phyloP scores from a whole-genome alignment of 176 grass and related monocot genomes.

The Lolium perenne region DNA sequence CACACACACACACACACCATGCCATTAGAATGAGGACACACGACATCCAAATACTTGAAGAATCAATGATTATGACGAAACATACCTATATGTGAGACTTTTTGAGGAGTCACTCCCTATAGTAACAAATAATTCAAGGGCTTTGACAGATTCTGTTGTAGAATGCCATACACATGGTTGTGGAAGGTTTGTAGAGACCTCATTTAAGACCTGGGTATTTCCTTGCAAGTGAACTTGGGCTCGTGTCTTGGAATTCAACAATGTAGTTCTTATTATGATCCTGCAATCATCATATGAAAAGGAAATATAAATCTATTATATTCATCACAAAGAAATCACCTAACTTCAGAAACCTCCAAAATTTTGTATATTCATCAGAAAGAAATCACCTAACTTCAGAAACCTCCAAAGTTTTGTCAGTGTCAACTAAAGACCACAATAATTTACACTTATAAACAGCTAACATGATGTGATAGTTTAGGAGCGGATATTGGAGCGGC shows the following conservation, averaged over 20 bases:
- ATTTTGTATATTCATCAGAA: no score
- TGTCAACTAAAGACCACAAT: no score
- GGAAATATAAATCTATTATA: constrained; percentile 24
- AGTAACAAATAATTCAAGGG: constrained; percentile 77
- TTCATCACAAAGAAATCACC: no score
- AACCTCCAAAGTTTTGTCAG: no score
- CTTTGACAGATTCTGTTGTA: constrained; percentile 68
- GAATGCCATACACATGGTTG: constrained; percentile 93
- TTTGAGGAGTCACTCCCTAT: constrained; percentile 57
- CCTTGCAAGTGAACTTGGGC: constrained; percentile 51
- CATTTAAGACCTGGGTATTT: constrained; percentile 60
- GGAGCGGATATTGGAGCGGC: no score
- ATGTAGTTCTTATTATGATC: constrained; percentile 95
- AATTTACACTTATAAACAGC: no score
- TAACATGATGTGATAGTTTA: no score
- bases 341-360: no score
- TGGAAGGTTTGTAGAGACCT: constrained; percentile 47
- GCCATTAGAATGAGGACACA: neutral
- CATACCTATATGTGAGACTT: constrained; percentile 80
- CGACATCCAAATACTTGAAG: constrained; percentile 19
- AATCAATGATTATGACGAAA: neutral
- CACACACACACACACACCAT: no score
- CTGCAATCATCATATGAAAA: constrained; percentile 60
- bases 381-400: no score
- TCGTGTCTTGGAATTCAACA: constrained; percentile 85